These are phyloP conservation scores for Zygnema circumcarinatum DNA, from an alignment of 139 green algal genomes.

Conservation along the genomic window DNA sequence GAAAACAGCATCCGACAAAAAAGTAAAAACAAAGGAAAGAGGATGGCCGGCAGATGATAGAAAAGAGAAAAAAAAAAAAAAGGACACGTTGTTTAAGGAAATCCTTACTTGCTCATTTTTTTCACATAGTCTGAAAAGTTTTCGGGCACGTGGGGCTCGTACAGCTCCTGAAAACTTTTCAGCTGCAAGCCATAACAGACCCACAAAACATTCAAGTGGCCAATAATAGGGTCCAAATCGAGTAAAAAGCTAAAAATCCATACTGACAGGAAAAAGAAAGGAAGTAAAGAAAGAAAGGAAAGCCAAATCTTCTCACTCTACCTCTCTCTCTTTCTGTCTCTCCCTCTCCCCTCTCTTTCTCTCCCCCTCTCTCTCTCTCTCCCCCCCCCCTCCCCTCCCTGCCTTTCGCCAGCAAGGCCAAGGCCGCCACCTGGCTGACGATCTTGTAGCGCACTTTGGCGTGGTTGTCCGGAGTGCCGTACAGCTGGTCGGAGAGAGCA, in stretches of 20 bases:
- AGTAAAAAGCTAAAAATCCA: too few relatives aligned
- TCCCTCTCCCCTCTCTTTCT: not conserved
- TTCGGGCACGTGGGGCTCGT: constrained; percentile 66
- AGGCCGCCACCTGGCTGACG: constrained; percentile 53
- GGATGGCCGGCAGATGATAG: not conserved
- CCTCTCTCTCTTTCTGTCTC: not conserved
- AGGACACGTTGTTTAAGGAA: not conserved
- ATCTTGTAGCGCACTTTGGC: constrained; percentile 68
- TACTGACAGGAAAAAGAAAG: too few relatives aligned
- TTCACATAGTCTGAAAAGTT: constrained; percentile 70
- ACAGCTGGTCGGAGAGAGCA: constrained; percentile 83
- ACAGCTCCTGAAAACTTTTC: constrained; percentile 60
- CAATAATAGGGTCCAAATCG: too few relatives aligned
- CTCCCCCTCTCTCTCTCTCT: not conserved
- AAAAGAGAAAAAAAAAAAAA: not conserved
- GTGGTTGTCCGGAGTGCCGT: constrained; percentile 67
- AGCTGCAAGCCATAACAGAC: too few relatives aligned
- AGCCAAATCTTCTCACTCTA: too few relatives aligned
- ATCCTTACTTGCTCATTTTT: constrained; percentile 50
- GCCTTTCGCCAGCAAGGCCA: not conserved
- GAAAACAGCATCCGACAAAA: constrained; percentile 17
- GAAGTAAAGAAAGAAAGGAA: too few relatives aligned
- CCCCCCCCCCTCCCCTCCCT: not conserved
- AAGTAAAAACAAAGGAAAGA: constrained; percentile 11
- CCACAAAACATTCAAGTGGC: too few relatives aligned